Percentiles rank a stretch among this genome's conserved stretches.
Evolutionary conservation across 768 basidiomycete species (phyloP).

Genomic region (Ephemerocybe angulata): DNA sequence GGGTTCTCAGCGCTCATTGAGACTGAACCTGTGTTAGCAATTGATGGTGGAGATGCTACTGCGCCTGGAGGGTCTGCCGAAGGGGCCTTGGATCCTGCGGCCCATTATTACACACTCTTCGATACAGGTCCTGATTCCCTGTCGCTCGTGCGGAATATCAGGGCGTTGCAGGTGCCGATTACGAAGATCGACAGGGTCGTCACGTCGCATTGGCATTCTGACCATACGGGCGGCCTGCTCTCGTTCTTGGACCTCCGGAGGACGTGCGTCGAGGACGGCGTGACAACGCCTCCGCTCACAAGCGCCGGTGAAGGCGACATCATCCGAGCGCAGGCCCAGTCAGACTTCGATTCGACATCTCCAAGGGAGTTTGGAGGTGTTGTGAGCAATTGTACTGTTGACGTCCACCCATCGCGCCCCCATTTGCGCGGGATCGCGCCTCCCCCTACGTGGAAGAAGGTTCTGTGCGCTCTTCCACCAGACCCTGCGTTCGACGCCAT

Average conservation of each 20-base stretch:
- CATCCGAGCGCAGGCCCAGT: no score
- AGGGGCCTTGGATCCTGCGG: no score
- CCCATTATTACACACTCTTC: slow-evolving; percentile 70
- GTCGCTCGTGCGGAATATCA: slow-evolving; percentile 70
- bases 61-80: no score
- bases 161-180: slow-evolving; percentile 53
- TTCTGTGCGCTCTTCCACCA: slow-evolving; percentile 55
- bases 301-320: no score
- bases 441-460: slow-evolving; percentile 53
- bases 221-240: slow-evolving; percentile 72
- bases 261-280: slow-evolving; percentile 5
- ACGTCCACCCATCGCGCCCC: slow-evolving; percentile 77
- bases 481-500: slow-evolving; percentile 77
- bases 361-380: not conserved
- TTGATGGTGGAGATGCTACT: not conserved
- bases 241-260: slow-evolving; percentile 53
- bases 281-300: not conserved
- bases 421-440: slow-evolving; percentile 70
- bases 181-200: slow-evolving; percentile 58
- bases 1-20: slow-evolving; percentile 75
- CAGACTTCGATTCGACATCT: no score
- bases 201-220: slow-evolving; percentile 78
- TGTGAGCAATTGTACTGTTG: slow-evolving; percentile 45
- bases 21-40: not conserved
- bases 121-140: slow-evolving; percentile 81